Evolutionary conservation across 2,329 filamentous ascomycete genomes (phyloP).

Genomic region (Ophiostoma triangulosporum): DNA sequence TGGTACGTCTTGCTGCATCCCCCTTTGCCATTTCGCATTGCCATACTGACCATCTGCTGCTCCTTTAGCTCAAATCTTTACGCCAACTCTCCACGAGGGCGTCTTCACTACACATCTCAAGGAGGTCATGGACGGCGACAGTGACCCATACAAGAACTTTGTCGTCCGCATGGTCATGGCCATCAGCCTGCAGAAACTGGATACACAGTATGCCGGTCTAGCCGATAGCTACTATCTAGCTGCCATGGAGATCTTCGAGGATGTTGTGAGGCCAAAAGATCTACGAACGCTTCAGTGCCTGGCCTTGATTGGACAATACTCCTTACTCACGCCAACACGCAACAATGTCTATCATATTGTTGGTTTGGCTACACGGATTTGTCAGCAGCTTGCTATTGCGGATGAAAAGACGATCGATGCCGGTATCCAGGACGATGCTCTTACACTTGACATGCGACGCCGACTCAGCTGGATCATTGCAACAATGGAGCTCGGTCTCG

Average conservation of each 20-base stretch:
- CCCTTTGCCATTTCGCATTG: not conserved
- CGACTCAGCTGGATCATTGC: constrained; percentile 79
- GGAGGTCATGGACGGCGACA: constrained; percentile 63
- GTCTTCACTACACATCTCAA: constrained; percentile 64
- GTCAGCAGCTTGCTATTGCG: constrained; percentile 74
- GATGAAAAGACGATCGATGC: constrained; percentile 79
- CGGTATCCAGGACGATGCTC: constrained; percentile 46
- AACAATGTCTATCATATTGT: constrained; percentile 90
- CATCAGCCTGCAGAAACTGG: constrained; percentile 86
- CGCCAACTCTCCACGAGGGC: constrained; percentile 75
- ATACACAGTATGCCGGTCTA: constrained; percentile 77
- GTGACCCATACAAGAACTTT: constrained; percentile 75
- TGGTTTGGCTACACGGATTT: constrained; percentile 74
- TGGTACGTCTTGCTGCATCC: constrained; percentile 34
- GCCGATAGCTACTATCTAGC: constrained; percentile 92
- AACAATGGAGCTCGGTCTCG: constrained; percentile 77
- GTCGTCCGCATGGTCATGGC: constrained; percentile 83
- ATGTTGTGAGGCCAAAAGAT: constrained; percentile 76
- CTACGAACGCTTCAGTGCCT: constrained; percentile 85
- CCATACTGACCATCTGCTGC: not conserved
- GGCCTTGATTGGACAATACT: constrained; percentile 78
- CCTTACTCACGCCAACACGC: constrained; percentile 77
- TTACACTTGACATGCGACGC: constrained; percentile 80
- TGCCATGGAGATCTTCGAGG: constrained; percentile 72
- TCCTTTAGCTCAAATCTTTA: constrained; percentile 74